Conservation (phyloP, 2,329 filamentous ascomycete species). For the Corniculantispora saksenae region DNA sequence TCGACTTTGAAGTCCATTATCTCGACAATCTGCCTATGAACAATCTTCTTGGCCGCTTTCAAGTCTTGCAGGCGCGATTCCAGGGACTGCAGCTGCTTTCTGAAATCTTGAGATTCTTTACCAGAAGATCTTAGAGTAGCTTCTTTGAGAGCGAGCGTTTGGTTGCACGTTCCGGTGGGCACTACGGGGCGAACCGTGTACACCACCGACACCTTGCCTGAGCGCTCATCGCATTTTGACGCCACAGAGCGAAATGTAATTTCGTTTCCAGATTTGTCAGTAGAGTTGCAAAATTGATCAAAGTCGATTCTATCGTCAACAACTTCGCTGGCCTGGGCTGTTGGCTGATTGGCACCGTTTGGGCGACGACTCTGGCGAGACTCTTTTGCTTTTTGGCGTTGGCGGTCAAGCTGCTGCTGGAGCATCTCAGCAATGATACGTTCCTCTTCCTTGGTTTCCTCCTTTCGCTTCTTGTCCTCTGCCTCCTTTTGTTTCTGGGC, state of each 20-base stretch:
- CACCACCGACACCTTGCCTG: constrained; percentile 66
- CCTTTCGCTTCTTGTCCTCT: constrained; percentile 53
- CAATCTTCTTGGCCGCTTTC: constrained; percentile 71
- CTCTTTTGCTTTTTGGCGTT: constrained; percentile 65
- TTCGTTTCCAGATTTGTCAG: constrained; percentile 62
- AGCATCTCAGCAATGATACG: constrained; percentile 70
- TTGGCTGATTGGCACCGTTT: constrained; percentile 34
- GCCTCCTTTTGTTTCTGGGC: constrained; percentile 58
- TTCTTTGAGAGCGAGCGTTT: constrained; percentile 74
- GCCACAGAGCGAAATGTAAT: constrained; percentile 71
- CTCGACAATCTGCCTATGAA: constrained; percentile 75
- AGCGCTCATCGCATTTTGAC: constrained; percentile 66
- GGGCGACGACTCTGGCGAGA: constrained; percentile 61
- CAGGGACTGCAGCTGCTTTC: constrained; percentile 73
- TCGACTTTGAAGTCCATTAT: constrained; percentile 83
- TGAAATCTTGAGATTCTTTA: constrained; percentile 64
- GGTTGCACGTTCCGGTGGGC: constrained; percentile 53
- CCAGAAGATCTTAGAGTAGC: constrained; percentile 58
- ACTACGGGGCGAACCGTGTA: constrained; percentile 73
- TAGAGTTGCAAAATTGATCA: constrained; percentile 65
- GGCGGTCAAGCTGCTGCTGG: constrained; percentile 69
- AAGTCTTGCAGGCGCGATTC: constrained; percentile 76
- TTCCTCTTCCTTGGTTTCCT: constrained; percentile 68
- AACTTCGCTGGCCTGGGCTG: constrained; percentile 30
- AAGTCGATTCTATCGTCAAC: constrained; percentile 54